Conservation (phyloP, 2,329 filamentous ascomycete genomes). For the Rhexocercosporidium sp. region DNA sequence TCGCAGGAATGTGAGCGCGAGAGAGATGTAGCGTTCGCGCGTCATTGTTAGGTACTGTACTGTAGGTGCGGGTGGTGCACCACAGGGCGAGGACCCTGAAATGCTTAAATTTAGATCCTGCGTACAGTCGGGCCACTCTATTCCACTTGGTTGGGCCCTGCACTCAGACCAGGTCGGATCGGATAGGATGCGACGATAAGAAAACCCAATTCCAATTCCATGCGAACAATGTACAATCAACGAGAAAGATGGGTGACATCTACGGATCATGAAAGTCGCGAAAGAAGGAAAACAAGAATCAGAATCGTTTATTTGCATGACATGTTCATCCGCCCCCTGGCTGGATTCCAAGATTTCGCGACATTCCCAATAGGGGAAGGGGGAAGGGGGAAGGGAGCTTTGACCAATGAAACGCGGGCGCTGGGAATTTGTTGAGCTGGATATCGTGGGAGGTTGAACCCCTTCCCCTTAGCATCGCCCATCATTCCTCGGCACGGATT, state of each 20-base stretch:
- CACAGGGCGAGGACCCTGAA: background rate
- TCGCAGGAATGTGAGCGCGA: background rate
- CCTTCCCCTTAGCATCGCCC: background rate
- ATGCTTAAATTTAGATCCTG: slow-evolving; percentile 13
- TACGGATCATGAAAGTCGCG: background rate
- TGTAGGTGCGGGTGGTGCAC: no score
- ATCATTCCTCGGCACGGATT: slow-evolving; percentile 4
- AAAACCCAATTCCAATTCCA: no score
- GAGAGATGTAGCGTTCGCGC: background rate
- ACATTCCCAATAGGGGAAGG: slow-evolving; percentile 2
- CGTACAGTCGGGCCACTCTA: background rate
- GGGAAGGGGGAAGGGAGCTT: background rate
- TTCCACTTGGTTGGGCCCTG: background rate
- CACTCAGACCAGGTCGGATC: background rate
- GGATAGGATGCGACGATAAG: background rate
- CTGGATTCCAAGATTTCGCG: no score
- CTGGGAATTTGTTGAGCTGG: background rate
- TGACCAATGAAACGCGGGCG: background rate
- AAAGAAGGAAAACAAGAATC: background rate
- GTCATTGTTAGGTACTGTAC: no score
- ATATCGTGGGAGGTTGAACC: background rate
- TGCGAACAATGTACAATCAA: background rate
- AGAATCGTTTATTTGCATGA: background rate
- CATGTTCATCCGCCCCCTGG: background rate
- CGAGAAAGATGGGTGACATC: background rate